phyloP scores from a whole-genome alignment of 805 yeast genomes.

The Pichia exigua region DNA sequence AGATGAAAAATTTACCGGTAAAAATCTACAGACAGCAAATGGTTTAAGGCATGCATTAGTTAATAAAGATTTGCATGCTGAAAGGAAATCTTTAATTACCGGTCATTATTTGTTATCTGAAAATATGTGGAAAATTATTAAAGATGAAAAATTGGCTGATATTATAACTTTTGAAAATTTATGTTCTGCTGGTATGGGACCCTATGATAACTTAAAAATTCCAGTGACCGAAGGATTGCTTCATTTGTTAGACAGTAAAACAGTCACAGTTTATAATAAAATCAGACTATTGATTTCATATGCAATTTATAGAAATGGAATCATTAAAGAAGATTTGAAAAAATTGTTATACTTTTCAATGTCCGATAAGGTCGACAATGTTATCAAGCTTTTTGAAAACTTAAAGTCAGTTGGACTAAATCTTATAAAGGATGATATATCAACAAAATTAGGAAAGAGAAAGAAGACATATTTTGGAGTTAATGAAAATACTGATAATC shows the following conservation, averaged over 20 bases:
- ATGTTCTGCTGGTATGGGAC: conserved; percentile 64
- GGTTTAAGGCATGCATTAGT: conserved; percentile 25
- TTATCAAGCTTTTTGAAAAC: conserved; percentile 49
- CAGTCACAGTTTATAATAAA: conserved; percentile 52
- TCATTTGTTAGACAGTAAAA: conserved; percentile 39
- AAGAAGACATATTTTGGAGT: conserved; percentile 50
- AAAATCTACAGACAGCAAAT: conserved; percentile 20
- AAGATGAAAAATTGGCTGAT: conserved; percentile 29
- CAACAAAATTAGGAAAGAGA: conserved; percentile 35
- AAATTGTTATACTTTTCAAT: conserved; percentile 56
- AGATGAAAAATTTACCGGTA: conserved; percentile 16
- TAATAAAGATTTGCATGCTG: conserved; percentile 21
- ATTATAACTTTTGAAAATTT: conserved; percentile 83
- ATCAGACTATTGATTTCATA: conserved; percentile 68
- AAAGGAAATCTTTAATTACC: conserved; percentile 18
- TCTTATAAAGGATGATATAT: conserved; percentile 31
- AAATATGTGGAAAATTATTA: conserved; percentile 54
- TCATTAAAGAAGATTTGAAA: conserved; percentile 61
- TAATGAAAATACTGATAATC: conserved; percentile 16
- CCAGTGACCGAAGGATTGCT: conserved; percentile 51
- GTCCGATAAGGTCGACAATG: conserved; percentile 27
- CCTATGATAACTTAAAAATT: conserved; percentile 49
- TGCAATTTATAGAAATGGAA: conserved; percentile 74
- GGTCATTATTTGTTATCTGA: conserved; percentile 35
- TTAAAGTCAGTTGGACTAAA: conserved; percentile 35